These are phyloP conservation scores for Starmera quercuum DNA, from an alignment of 805 yeast genomes.

Conservation along the genomic window DNA sequence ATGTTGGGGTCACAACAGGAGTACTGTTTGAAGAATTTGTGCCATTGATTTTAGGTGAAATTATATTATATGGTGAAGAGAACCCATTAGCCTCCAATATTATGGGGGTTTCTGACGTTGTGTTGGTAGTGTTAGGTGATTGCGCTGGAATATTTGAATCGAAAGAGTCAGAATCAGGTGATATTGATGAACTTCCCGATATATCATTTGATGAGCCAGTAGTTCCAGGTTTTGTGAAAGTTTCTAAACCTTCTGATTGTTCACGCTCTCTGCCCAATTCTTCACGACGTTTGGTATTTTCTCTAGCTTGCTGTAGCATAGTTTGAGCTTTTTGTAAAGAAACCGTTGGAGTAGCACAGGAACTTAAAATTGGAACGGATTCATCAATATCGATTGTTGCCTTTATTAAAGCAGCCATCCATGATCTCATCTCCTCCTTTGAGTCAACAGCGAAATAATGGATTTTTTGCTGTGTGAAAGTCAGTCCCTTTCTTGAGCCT, in stretches of 20 bases:
- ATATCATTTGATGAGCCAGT: slow-evolving; percentile 16
- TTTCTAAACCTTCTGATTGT: slow-evolving; percentile 13
- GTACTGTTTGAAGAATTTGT: slow-evolving; percentile 41
- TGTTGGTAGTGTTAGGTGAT: slow-evolving; percentile 28
- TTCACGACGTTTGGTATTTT: slow-evolving; percentile 54
- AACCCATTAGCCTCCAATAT: slow-evolving; percentile 36
- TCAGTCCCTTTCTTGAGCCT: slow-evolving; percentile 89
- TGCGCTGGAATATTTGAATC: slow-evolving; percentile 18
- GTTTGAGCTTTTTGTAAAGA: slow-evolving; percentile 83
- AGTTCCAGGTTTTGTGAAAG: slow-evolving; percentile 7
- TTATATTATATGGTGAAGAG: slow-evolving; percentile 60
- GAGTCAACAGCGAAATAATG: slow-evolving; percentile 95
- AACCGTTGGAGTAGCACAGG: slow-evolving; percentile 94
- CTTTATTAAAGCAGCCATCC: slow-evolving; percentile 93
- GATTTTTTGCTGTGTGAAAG: slow-evolving; percentile 92
- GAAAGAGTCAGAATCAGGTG: slow-evolving; percentile 22
- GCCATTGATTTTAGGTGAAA: slow-evolving; percentile 37
- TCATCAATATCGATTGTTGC: slow-evolving; percentile 97
- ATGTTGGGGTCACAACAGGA: slow-evolving; percentile 35
- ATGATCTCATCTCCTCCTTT: slow-evolving; percentile 82
- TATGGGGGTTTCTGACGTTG: slow-evolving; percentile 26
- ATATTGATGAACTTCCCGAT: slow-evolving; percentile 24
- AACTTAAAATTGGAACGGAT: slow-evolving; percentile 80
- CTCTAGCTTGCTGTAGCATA: slow-evolving; percentile 74
- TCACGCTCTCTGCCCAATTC: slow-evolving; percentile 23